phyloP scores from a whole-genome alignment of 352 stramenopile species.

The Pythium biforme region DNA sequence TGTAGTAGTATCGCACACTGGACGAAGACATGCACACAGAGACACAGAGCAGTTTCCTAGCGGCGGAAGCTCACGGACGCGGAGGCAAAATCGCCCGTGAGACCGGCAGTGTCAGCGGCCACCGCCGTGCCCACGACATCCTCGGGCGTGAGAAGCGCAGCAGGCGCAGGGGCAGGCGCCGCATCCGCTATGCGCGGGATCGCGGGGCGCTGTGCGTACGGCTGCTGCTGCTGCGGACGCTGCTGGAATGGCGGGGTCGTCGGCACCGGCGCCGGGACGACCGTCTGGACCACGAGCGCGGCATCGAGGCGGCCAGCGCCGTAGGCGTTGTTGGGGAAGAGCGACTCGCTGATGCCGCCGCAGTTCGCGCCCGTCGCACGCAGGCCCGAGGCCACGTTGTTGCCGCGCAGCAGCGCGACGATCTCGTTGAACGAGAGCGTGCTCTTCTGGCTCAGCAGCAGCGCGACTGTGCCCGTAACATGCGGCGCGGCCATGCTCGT shows the following conservation, averaged over 20 bases:
- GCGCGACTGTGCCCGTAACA: conserved; percentile 30
- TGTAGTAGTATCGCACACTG: background rate
- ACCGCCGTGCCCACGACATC: conserved; percentile 10
- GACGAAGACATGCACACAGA: background rate
- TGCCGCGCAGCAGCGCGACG: conserved; percentile 3
- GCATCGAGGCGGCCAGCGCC: conserved; percentile 36
- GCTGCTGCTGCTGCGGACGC: conserved; percentile 12
- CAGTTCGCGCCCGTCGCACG: conserved; percentile 12
- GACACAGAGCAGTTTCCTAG: background rate
- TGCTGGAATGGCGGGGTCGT: conserved; percentile 13
- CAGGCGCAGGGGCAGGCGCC: too few relatives aligned
- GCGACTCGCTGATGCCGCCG: conserved; percentile 13
- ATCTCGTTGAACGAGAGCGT: conserved; percentile 32
- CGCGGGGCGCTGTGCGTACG: background rate
- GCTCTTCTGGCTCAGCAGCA: conserved; percentile 28
- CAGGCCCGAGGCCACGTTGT: conserved; percentile 4
- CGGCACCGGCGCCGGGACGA: background rate
- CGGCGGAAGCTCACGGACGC: conserved; percentile 10
- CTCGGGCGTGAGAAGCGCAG: background rate
- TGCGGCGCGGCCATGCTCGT: conserved; percentile 39
- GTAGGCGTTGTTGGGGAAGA: conserved; percentile 37
- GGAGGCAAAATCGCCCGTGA: conserved; percentile 6
- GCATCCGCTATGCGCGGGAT: background rate
- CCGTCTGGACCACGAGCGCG: conserved; percentile 7
- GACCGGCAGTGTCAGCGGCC: conserved; percentile 1